These are phyloP conservation scores for Stagonosporopsis tanaceti DNA, from an alignment of 2,329 filamentous ascomycete genomes.

Conservation along the genomic window DNA sequence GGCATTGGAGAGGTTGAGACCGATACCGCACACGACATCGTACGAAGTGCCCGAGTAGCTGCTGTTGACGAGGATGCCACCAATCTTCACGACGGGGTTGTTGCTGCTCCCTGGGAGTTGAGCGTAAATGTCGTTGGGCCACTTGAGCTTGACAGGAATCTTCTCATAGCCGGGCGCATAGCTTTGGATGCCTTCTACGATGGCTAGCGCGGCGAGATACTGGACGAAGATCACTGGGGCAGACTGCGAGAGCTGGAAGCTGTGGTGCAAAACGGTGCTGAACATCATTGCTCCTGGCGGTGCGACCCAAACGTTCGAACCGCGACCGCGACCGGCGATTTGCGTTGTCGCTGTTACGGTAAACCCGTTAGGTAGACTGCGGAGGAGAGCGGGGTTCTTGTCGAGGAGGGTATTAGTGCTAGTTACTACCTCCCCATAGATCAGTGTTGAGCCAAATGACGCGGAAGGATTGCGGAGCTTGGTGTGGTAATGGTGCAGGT, in stretches of 20 bases:
- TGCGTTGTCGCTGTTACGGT: constrained; percentile 88
- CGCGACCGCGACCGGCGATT: constrained; percentile 85
- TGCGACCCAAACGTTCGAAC: constrained; percentile 93
- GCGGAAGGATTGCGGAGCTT: constrained; percentile 63
- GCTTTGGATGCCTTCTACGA: constrained; percentile 80
- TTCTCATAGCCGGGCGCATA: constrained; percentile 80
- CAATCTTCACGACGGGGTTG: constrained; percentile 81
- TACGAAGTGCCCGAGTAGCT: constrained; percentile 79
- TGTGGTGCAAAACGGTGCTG: constrained; percentile 86
- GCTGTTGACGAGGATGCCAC: constrained; percentile 90
- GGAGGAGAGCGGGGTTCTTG: constrained; percentile 84
- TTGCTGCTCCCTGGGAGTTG: constrained; percentile 59
- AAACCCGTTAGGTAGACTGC: constrained; percentile 82
- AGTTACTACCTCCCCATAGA: constrained; percentile 92
- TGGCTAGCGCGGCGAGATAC: constrained; percentile 88
- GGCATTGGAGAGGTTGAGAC: constrained; percentile 84
- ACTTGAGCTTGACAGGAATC: constrained; percentile 87
- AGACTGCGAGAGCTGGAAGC: constrained; percentile 71
- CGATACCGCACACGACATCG: constrained; percentile 81
- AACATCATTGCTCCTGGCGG: constrained; percentile 87
- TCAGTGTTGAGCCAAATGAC: constrained; percentile 76
- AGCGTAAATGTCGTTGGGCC: constrained; percentile 88
- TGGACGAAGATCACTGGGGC: constrained; percentile 92
- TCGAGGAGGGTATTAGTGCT: constrained; percentile 94
- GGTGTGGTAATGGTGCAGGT: constrained; percentile 71